Evolutionary conservation across 2,329 filamentous ascomycete genomes (phyloP), one percentile per base, ranked within the genome.

Genomic region (Aspergillus niger): DNA sequence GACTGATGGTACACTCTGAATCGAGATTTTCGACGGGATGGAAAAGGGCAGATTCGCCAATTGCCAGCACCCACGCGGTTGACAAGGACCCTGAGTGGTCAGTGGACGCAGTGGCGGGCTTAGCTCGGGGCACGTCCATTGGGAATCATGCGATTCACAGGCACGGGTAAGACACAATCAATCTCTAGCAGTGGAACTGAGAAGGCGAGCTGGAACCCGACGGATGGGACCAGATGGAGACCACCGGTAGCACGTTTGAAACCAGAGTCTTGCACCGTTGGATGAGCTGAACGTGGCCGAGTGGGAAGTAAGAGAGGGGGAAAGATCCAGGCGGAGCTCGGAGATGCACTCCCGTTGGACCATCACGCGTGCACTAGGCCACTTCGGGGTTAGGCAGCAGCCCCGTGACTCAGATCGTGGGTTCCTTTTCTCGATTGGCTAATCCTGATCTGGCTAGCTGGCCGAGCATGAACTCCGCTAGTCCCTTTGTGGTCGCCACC

Each of bases 151-250:
- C 39, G 32, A 53, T 38, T 54, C 50, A 26, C 53, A 13, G 49
- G 48, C 8, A 28, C 43, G 13, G 20, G 32, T 50, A 51, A 58
- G 50, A 63, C 57, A 56, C 24, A 57, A 56, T 56, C 53, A 64
- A 54, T 47, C 56, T 47, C 32, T 10, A 2, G 47, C 47, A 49
- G 48, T 44, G 48, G 26, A 17, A 47, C 32, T n/a, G 17, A 20
- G 55, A 39, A 48, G 47, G 38, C n/a, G n/a, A 20, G 22, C 26
- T 36, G 43, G 24, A 30, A 30, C 7, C 32, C 51, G 17, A 24
- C 41, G 41, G 41, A 44, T 44, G 41, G 41, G 38, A 44, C 22
- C 22, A 48, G 24, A 48, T 48, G 24, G 22, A 26, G 22, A 20
- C 15, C 39, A n/a, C 20, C 7, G 39, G n/a, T 20, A 17, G 39